Evolutionary conservation across 768 basidiomycete genomes (phyloP), one percentile per base, ranked within the genome.

Genomic region (Kondoa subrosea): DNA sequence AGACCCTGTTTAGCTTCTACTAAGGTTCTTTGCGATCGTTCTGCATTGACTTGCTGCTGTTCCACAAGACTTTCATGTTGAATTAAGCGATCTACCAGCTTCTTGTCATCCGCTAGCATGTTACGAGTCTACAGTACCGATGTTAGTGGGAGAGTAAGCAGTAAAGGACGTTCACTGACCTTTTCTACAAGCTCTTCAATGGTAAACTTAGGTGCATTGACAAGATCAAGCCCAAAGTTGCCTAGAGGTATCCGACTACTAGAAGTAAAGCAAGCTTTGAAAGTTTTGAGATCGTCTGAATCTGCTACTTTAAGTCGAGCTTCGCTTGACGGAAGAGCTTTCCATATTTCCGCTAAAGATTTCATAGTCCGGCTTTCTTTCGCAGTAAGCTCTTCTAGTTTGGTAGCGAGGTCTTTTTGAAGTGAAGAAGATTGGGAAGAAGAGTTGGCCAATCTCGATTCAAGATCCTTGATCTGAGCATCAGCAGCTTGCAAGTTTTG

Each of bases 21-120:
- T 2, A 88, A 88, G 30, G 92, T 81, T 77, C 89, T 90, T 80
- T 91, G 87, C 26, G 89, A 90, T 63, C 89, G 81, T 73, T 90
- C 89, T n/a, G 89, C 89, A 74, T 91, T 92, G 78, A 85, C 87
- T 82, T 90, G 92, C 69, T 92, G 81, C 71, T 91, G 74, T 71
- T 95, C 92, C 68, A 92, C 87, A 62, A 89, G 88, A 76, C 88
- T 86, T 1, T 88, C 91, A 72, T 90, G 87, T 30, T 89, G 83
- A 62, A 90, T 79, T 56, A 91, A 78, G 34, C 91, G 82, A 76
- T 91, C 88, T 69, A 91, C 89, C 68, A 96, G 78, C 26, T 87
- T 81, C 29, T 85, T 83, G 73, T 93, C 90, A 76, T 96, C 93
- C 34, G 82, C 80, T 64, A 93, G 80, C 67, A 95, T 80, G 1